Conservation (phyloP, 2,329 filamentous ascomycete genomes). For the Zymoseptoria crescenta region DNA sequence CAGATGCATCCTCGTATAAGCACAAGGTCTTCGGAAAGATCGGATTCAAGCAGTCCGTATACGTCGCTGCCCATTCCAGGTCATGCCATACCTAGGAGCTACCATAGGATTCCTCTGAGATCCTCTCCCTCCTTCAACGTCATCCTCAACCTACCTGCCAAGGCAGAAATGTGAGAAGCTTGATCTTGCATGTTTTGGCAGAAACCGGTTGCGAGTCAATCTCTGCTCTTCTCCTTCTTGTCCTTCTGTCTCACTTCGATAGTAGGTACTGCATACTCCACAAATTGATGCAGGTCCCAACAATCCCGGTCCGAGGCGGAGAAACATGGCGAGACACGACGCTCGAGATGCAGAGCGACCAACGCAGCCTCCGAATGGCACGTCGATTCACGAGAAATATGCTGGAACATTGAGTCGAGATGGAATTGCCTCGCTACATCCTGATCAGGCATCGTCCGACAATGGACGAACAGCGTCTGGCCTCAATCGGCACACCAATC, state of each 20-base stretch:
- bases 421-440: conserved; percentile 14
- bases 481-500: conserved; percentile 2
- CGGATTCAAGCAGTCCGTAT: too few species aligned
- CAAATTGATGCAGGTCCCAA: neutral
- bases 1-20: too few species aligned
- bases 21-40: too few species aligned
- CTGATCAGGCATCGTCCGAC: neutral
- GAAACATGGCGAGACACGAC: neutral
- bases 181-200: neutral
- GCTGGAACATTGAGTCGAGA: conserved; percentile 15
- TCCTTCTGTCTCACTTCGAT: neutral
- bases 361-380: conserved; percentile 9
- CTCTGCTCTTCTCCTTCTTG: neutral
- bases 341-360: neutral
- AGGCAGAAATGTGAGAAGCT: neutral
- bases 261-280: neutral
- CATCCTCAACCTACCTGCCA: neutral
- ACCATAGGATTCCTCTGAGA: neutral
- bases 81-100: too few species aligned
- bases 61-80: too few species aligned
- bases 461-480: neutral
- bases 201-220: neutral
- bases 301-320: neutral
- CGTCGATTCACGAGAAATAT: conserved; percentile 16
- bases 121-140: neutral